Evolutionary conservation across 108 stramenopile species (phyloP), one percentile per base, ranked within the genome.

Genomic region (Skeletonema potamos): DNA sequence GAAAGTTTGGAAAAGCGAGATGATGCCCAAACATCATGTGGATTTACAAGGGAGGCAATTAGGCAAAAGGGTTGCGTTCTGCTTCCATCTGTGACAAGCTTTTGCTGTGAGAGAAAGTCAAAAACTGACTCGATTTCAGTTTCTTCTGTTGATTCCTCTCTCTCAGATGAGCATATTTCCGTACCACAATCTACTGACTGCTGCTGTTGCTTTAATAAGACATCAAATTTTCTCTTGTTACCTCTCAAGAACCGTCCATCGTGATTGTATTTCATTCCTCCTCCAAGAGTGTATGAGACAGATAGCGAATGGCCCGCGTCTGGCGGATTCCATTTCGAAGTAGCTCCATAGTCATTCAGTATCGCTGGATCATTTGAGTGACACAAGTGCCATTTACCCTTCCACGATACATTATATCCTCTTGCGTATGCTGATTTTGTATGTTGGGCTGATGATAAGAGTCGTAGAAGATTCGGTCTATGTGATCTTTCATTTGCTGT

Each of bases 1-100:
- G 85, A 79, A 30, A 76, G 66, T 27, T 68, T 48, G 13, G 74
- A 48, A 68, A 76, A 76, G 46, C 61, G 62, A 18, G 74, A 43
- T 24, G 85, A 83, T 9, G 84, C 86, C 62, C 82, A 87, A n/a
- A 87, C 84, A 69, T 87, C 86, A 41, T 87, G 86, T 13, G 86
- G 86, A 62, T 87, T 87, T 15, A 87, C 84, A 58, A 87, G 79
- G 30, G 82, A 83, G 5, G 79, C 84, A 6, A 87, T 72, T 10
- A 87, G 73, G 41, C 69, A 85, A 61, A 85, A 87, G 34, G 86
- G 86, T 48, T 84, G 57, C 6, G 34, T 6, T 36, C 34, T 36
- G 34, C 10, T 36, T 10, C 34, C 34, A 37, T 18, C 2, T 26
- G 22, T 10, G 15, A 54, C 27, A 11, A 72, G 51, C 64, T 28